Base-by-base conservation (phyloP, 768 basidiomycete species). In the Dioszegia hungarica region DNA sequence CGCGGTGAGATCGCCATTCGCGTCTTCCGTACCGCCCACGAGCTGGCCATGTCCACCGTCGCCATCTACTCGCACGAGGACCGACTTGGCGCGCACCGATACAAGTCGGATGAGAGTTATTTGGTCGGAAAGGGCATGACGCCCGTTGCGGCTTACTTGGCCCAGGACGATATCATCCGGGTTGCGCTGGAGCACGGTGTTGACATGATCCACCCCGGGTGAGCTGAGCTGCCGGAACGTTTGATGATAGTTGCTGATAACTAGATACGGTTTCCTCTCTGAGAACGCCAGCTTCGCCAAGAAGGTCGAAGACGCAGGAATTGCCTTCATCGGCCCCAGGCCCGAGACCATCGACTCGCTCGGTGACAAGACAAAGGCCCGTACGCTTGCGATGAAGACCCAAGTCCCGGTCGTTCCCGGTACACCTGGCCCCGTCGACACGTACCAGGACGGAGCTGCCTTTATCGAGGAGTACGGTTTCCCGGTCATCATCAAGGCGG, bases 201-300 rank as follows among this genome's bases (percentile, higher is more conserved):
- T 24, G 94, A 97, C 75, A 98, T 99, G 95, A 98, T 99, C 73
- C 95, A 98, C 78, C 95, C 92, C 11, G 92, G 93, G 90, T 91
- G 66, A 71, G 81, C 77, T 48, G 5, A 9, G 20, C 24, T 29
- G 15, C 20, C 4, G 41, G n/a, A 14, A 27, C 20, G 11, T 10
- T 20, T 20, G 9, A 22, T 51, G 5, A 33, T 33, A 8, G n/a
- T n/a, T 52, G 47, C 46, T 49, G 31, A 51, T 25, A 1, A 12
- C 14, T 67, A 94, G 92, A 55, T 98, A 98, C 74, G 93, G 94
- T 54, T 99, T 99, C 82, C 81, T 99, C 40, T 89, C 92, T 47
- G 95, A 99, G 79, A 98, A 98, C 77, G 93, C 94, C 49, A 82
- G 81, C 65, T 99, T 99, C 72, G 95, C 95, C n/a, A 83, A 85